phyloP scores from a whole-genome alignment of 495 filamentous ascomycete species.

The Aspergillus sclerotioniger region DNA sequence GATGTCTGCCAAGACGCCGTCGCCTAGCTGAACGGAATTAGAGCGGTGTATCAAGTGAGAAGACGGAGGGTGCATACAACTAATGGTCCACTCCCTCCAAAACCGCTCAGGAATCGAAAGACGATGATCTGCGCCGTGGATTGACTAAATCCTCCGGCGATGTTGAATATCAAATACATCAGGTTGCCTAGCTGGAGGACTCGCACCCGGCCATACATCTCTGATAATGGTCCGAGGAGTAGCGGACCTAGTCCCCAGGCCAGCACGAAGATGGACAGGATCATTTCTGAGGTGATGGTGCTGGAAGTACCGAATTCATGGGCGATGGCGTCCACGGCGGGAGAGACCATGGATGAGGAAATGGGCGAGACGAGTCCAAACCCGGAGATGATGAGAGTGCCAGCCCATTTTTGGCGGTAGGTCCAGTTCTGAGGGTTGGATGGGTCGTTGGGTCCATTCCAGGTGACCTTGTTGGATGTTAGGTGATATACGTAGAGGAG shows the following conservation, averaged over 20 bases:
- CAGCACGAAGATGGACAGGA: not conserved
- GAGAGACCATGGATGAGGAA: conserved; percentile 7
- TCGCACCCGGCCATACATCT: not conserved
- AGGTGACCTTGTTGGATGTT: too few relatives aligned
- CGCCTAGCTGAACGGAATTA: too few relatives aligned
- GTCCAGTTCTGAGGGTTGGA: conserved; percentile 7
- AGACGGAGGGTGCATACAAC: too few relatives aligned
- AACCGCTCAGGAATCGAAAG: too few relatives aligned
- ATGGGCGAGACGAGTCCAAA: conserved; percentile 5
- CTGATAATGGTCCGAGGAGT: not conserved
- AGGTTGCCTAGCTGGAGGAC: not conserved
- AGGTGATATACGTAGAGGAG: too few relatives aligned
- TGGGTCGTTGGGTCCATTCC: conserved; percentile 5
- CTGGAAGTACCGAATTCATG: not conserved
- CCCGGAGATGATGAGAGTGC: not conserved
- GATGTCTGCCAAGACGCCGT: too few relatives aligned
- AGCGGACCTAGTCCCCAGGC: not conserved
- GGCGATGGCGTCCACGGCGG: not conserved
- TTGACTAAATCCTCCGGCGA: too few relatives aligned
- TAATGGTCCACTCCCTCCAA: too few relatives aligned
- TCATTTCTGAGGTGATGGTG: not conserved
- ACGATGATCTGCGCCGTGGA: too few relatives aligned
- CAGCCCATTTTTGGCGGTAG: not conserved
- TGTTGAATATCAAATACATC: too few relatives aligned
- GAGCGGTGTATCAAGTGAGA: too few relatives aligned